phyloP scores from a whole-genome alignment of 257 asterid genomes.

The Gentiana macrophylla region DNA sequence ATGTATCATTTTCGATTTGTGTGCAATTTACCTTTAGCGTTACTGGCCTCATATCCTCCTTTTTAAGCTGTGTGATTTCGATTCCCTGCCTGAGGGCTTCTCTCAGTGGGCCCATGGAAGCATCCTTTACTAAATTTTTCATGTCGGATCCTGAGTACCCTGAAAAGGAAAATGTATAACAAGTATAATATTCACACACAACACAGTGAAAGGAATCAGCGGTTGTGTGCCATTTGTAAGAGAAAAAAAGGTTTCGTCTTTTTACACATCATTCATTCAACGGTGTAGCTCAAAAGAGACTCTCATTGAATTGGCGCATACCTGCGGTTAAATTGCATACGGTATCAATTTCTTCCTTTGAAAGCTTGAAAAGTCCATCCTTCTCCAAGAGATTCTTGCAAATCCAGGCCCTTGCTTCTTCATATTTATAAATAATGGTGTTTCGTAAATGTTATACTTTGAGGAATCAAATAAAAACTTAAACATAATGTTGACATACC shows the following conservation, averaged over 20 bases:
- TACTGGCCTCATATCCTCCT: conserved; percentile 89
- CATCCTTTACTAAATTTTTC: conserved; percentile 98
- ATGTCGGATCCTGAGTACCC: conserved; percentile 99
- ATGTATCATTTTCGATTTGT: neutral
- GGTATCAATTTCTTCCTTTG: conserved; percentile 54
- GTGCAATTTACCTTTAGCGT: conserved; percentile 49
- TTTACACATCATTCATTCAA: no score
- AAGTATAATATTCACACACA: neutral
- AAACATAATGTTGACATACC: conserved; percentile 30
- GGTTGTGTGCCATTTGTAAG: no score
- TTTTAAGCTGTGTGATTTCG: conserved; percentile 71
- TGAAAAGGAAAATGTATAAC: conserved; percentile 15
- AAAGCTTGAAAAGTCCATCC: conserved; percentile 77
- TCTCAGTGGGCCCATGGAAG: conserved; percentile 96
- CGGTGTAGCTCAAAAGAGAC: conserved; percentile 1
- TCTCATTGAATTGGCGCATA: conserved; percentile 15
- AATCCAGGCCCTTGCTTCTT: conserved; percentile 98
- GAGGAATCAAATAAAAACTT: neutral
- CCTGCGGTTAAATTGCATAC: conserved; percentile 86
- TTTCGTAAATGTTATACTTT: conserved; percentile 5
- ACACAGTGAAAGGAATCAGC: conserved; percentile 3
- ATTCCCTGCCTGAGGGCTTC: conserved; percentile 78
- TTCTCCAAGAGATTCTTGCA: conserved; percentile 69
- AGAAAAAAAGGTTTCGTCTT: no score
- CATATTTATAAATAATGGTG: conserved; percentile 16